Base-by-base conservation (phyloP, 768 basidiomycete genomes). In the Suillus occidentalis region DNA sequence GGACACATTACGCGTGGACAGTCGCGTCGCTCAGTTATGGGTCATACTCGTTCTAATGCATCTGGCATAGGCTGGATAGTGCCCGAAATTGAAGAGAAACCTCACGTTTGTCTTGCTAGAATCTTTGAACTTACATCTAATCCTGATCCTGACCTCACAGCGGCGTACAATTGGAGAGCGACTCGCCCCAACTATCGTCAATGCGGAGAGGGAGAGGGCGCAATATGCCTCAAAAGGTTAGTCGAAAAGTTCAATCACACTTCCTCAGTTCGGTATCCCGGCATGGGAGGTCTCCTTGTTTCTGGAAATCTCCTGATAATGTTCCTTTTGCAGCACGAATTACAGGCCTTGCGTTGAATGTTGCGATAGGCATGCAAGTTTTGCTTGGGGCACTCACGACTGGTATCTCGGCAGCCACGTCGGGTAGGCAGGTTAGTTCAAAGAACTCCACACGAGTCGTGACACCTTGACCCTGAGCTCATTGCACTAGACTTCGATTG, bases 351-450 rank as follows among this genome's bases (percentile, higher is more conserved):
- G 71, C 75, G 6, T 74, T 82, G 42, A 82, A 82, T 62, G 61
- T 78, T 14, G 87, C 89, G 0, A 90, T 90, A 52, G 82, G 81
- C 14, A 62, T 88, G 43, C 90, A 91, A 71, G 85, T 91, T 4
- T 45, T 88, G 0, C 74, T 91, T 36, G 89, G 89, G 7, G 83
- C 89, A 2, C 76, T 91, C 36, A 90, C 88, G 7, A 91, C 89
- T 0, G 89, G 85, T 0, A 66, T 90, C 18, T 81, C 89, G 0
- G 86, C 87, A 6, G 78, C 76, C 6, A 73, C 79, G 8, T 72
- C 67, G 22, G 82, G 80, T 8, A 76, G 65, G 9, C 78, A 82
- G 77, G 85, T 81, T 59, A 61, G 80, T 72, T 16, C 20, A 40
- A 47, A 39, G 42, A 20, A 25, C 4, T 50, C 14, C 34, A 36